phyloP scores from a whole-genome alignment of 805 yeast genomes.

The Wickerhamomyces xylosicus region DNA sequence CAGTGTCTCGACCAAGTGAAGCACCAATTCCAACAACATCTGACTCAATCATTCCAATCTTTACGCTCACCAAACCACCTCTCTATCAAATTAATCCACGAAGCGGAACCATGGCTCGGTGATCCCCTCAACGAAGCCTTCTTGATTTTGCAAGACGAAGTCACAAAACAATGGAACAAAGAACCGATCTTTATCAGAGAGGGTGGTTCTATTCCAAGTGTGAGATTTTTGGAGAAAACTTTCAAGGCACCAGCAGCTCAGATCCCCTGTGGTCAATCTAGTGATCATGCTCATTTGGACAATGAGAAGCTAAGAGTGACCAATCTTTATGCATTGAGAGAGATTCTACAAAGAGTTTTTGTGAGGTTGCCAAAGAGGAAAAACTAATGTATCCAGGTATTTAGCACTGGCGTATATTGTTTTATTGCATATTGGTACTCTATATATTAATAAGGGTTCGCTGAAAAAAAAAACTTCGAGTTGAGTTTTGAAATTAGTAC shows the following conservation, averaged over 20 bases:
- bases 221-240: conserved; percentile 71
- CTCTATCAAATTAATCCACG: conserved; percentile 54
- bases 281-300: conserved; percentile 88
- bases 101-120: conserved; percentile 96
- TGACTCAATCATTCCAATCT: conserved; percentile 36
- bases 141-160: conserved; percentile 49
- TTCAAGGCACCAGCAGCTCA: conserved; percentile 89
- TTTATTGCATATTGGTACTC: no score
- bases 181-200: conserved; percentile 86
- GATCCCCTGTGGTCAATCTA: conserved; percentile 91
- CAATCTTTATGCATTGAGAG: conserved; percentile 66
- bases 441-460: no score
- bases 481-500: no score
- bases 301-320: conserved; percentile 76
- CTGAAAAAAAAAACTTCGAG: no score
- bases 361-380: conserved; percentile 13
- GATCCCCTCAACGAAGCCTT: conserved; percentile 72
- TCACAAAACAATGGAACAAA: conserved; percentile 61
- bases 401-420: no score
- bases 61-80: conserved; percentile 55
- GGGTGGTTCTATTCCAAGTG: conserved; percentile 94
- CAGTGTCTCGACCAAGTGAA: conserved; percentile 62
- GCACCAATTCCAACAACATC: conserved; percentile 31
- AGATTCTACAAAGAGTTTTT: conserved; percentile 32
- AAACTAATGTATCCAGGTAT: neutral